Evolutionary conservation across 225 moss, liverwort and hornwort species (phyloP), one percentile per base, ranked within the genome.

Genomic region (Sphagnum contortum): DNA sequence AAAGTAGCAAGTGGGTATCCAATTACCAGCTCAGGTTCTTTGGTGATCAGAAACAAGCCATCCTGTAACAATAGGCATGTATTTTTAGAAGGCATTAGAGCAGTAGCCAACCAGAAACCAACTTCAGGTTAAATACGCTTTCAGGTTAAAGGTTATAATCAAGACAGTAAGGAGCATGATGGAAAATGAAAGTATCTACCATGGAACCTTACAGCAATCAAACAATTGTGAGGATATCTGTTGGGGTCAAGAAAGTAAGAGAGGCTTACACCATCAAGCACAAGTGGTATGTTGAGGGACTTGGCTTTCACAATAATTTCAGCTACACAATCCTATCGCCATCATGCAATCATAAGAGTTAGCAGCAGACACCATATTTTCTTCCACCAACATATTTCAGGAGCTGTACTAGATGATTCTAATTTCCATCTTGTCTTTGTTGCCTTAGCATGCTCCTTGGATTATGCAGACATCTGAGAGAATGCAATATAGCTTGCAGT

Each of bases 21-120:
- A 64, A 78, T 68, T 59, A 99, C 75, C 52, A 99, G 72, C 51
- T 91, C 81, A 61, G 93, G 93, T 59, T 75, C 80, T 57, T 80
- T 91, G 44, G 93, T 91, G 14, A 99, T 80, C 65, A 93, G 72
- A 77, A 82, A 93, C 55, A 99, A 75, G 29, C 89, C 93, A 77
- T 99, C 98, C 98, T 99, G 79, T 80, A 76, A 58, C 49, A 29
- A 29, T 29, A 29, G 29, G 29, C 29, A 29, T 29, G 29, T 29
- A 29, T 29, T 29, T 29, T 29, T 29, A 29, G 29, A 29, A 29
- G 29, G 29, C 29, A 29, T 29, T 29, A 29, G 29, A 1, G 29
- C 29, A 10, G 55, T 48, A 11, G 12, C 47, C 10, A 12, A 46
- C 8, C 10, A 61, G 57, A 68, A 6, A 29, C 9, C 45, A 10